Percentiles rank a stretch among this genome's conserved stretches.
Evolutionary conservation across 306 rosid genomes (phyloP).

Genomic region (Elaeagnus macrophylla): DNA sequence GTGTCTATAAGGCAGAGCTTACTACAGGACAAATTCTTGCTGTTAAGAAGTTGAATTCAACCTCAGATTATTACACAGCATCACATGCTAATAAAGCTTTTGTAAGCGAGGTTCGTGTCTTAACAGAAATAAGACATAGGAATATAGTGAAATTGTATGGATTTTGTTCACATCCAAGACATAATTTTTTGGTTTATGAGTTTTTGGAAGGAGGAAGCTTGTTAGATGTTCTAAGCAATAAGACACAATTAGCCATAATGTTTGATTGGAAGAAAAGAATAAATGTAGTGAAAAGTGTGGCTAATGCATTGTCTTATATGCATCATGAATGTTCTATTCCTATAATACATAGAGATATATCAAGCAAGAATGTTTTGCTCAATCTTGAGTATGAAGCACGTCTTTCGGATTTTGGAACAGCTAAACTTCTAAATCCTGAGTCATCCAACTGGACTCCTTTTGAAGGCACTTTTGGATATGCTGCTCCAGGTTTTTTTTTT

Average conservation of each 20-base stretch:
- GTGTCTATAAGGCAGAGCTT: conserved; percentile 3
- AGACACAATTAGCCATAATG: conserved; percentile 4
- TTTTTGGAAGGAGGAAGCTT: conserved; percentile 14
- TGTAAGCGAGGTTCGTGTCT: conserved; percentile 11
- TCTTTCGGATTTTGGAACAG: conserved; percentile 15
- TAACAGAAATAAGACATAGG: conserved; percentile 10
- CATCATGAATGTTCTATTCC: conserved; percentile 12
- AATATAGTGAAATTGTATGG: conserved; percentile 17
- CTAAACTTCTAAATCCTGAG: conserved; percentile 5
- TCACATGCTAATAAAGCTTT: neutral
- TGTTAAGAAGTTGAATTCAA: conserved; percentile 6
- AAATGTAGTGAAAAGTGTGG: conserved; percentile 12
- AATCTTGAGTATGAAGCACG: conserved; percentile 2
- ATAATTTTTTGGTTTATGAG: conserved; percentile 11
- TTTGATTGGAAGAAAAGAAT: conserved; percentile 17
- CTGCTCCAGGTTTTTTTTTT: conserved; percentile 7
- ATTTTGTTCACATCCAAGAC: conserved; percentile 3
- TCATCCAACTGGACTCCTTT: conserved; percentile 10
- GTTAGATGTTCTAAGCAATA: neutral
- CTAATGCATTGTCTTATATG: conserved; percentile 16
- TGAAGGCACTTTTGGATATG: conserved; percentile 19
- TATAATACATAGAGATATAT: conserved; percentile 12
- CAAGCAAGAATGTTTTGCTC: conserved; percentile 15
- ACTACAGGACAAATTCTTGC: neutral
- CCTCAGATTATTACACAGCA: too few relatives aligned